Evolutionary conservation across 352 stramenopile genomes (phyloP), one percentile per base, ranked within the genome.

Genomic region (Elongisporangium prolatum): DNA sequence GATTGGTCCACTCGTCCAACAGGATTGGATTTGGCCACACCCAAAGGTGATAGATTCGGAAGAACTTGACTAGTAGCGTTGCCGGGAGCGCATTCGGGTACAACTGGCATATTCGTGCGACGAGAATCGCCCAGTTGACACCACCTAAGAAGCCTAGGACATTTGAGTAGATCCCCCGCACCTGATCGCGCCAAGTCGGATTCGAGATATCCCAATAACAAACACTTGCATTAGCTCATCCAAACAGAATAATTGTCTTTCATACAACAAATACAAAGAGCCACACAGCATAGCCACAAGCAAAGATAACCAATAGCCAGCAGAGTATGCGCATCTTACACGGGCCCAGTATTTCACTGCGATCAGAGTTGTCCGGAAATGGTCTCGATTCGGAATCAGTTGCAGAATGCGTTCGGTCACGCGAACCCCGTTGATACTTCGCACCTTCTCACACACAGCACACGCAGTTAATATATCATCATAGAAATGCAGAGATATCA

Each of bases 121-220:
- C 94, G 18, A 99, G 80, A 55, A 99, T 99, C 22, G 97, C 97
- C 82, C 90, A 99, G 72, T 99, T 99, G 2, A 99, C 91, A 16
- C 98, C 98, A 49, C 98, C 97, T 0, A 99, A 71, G 64, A 99
- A 99, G 16, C 97, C 98, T 21, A 99, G 75, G 28, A 99, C 95
- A 75, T 99, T 99, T n/a, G 91, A 98, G 72, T 99, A 99, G 56
- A 99, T 84, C 28, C 98, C 97, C 22, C 97, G 88, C 44, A 93
- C 69, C 75, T 94, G 53, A 17, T 44, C 10, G 34, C 34, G 34
- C 34, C 34, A 44, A 44, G 34, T 4, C 34, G 11, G 34, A 44
- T 44, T 17, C 11, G 34, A 44, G 10, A 44, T 44, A 44, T 17
- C 34, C 34, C 34, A 44, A 44, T 44, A 44, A 44, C 34, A 44